Conservation (phyloP, 1,139 yeast species). For the Pneumocystis murina region DNA sequence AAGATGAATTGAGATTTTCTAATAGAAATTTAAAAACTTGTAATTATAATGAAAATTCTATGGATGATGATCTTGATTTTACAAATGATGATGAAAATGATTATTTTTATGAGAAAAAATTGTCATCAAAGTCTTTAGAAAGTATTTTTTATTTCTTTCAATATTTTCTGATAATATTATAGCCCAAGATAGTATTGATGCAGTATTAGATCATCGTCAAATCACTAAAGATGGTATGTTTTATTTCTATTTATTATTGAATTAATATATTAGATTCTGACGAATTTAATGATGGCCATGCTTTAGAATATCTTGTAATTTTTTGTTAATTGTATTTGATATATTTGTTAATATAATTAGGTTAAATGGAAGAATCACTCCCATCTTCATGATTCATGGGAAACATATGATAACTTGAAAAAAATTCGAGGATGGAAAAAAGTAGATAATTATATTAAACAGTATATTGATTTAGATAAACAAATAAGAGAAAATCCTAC, state of each 20-base stretch:
- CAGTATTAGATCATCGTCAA: conserved; percentile 1
- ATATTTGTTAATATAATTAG: conserved; percentile 18
- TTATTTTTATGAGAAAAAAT: conserved; percentile 12
- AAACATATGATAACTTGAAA: conserved; percentile 43
- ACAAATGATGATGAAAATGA: conserved; percentile 25
- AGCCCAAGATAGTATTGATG: neutral
- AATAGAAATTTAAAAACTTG: neutral
- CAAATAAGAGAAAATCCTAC: conserved; percentile 63
- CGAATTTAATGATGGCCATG: conserved; percentile 10
- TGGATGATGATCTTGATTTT: neutral
- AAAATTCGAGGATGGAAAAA: conserved; percentile 61
- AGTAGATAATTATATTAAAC: conserved; percentile 79
- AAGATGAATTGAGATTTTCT: neutral
- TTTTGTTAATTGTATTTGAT: neutral
- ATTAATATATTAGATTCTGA: conserved; percentile 16
- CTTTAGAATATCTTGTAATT: neutral
- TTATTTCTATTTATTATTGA: conserved; percentile 16
- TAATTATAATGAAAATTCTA: conserved; percentile 13
- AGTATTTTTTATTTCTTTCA: conserved; percentile 3
- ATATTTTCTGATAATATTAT: neutral
- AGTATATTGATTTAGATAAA: conserved; percentile 54
- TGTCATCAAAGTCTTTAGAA: conserved; percentile 6
- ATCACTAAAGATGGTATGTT: conserved; percentile 17
- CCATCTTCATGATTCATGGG: conserved; percentile 95
- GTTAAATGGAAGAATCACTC: conserved; percentile 83